Conservation (phyloP, 257 asterid genomes). For the Apocynum venetum region DNA sequence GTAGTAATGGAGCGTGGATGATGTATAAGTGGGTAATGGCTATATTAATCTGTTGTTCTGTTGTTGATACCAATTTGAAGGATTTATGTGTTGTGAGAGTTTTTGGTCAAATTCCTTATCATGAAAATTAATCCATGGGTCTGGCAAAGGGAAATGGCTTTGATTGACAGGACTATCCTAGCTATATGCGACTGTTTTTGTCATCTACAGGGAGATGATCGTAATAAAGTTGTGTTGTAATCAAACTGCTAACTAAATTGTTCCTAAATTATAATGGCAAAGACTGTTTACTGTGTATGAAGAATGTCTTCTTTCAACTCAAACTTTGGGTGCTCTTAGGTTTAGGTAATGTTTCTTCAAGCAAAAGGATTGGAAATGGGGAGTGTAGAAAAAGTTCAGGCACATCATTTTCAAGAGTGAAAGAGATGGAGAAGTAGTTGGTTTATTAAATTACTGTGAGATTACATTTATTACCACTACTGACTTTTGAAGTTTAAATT, state of each 20-base stretch:
- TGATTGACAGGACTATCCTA: slow-evolving; percentile 2
- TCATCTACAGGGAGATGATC: background rate
- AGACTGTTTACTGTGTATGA: background rate
- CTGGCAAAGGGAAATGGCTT: background rate
- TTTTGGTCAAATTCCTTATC: background rate
- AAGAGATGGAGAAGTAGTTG: background rate
- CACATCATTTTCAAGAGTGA: too few relatives aligned
- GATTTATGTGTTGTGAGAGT: background rate
- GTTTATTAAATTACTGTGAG: background rate
- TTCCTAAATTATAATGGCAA: background rate
- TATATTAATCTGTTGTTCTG: background rate
- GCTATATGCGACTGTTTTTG: background rate
- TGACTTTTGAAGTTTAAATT: background rate
- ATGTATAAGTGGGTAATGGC: background rate
- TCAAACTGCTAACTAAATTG: background rate
- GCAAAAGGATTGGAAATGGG: background rate
- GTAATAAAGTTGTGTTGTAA: background rate
- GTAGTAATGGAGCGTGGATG: background rate
- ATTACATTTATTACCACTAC: background rate
- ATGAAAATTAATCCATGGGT: background rate
- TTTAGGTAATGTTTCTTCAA: background rate
- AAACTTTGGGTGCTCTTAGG: too few relatives aligned
- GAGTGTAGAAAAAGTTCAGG: background rate
- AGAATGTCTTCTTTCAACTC: background rate
- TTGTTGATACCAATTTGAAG: background rate